A percentile compares a stretch with the other conserved stretches of the same genome.
Evolutionary conservation across 2,329 filamentous ascomycete genomes (phyloP).

Genomic region (Colletotrichum zoysiae): DNA sequence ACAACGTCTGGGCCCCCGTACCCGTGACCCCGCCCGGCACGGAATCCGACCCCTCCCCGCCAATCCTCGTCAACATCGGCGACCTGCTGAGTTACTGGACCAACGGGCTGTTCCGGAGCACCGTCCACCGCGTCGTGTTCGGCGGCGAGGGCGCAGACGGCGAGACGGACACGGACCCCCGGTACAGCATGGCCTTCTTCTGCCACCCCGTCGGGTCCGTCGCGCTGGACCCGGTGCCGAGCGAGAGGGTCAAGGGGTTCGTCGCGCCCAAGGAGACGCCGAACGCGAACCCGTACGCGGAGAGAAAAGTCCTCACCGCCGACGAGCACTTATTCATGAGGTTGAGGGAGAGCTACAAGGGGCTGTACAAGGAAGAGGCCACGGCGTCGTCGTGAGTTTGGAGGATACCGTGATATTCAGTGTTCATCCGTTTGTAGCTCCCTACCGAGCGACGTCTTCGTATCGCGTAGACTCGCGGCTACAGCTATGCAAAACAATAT

Average conservation of each 20-base stretch:
- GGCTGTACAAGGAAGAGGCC: constrained; percentile 62
- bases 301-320: constrained; percentile 71
- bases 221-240: constrained; percentile 70
- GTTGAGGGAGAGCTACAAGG: constrained; percentile 69
- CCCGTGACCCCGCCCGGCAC: constrained; percentile 74
- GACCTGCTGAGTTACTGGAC: constrained; percentile 88
- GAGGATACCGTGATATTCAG: neutral
- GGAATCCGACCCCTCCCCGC: constrained; percentile 71
- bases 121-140: constrained; percentile 90
- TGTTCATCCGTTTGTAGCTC: neutral
- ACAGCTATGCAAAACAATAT: constrained; percentile 8
- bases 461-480: neutral
- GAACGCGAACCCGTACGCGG: constrained; percentile 61
- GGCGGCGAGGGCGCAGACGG: constrained; percentile 47
- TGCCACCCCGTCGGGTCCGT: constrained; percentile 71
- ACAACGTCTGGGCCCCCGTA: constrained; percentile 70
- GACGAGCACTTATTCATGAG: constrained; percentile 73
- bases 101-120: constrained; percentile 85
- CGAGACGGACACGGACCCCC: constrained; percentile 63
- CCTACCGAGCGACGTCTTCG: neutral
- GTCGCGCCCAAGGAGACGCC: constrained; percentile 49
- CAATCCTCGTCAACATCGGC: constrained; percentile 84
- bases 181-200: constrained; percentile 78
- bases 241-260: constrained; percentile 64
- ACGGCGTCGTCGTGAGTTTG: constrained; percentile 14